Conservation (phyloP, 2,329 filamentous ascomycete species). For the Clonostachys byssicola region DNA sequence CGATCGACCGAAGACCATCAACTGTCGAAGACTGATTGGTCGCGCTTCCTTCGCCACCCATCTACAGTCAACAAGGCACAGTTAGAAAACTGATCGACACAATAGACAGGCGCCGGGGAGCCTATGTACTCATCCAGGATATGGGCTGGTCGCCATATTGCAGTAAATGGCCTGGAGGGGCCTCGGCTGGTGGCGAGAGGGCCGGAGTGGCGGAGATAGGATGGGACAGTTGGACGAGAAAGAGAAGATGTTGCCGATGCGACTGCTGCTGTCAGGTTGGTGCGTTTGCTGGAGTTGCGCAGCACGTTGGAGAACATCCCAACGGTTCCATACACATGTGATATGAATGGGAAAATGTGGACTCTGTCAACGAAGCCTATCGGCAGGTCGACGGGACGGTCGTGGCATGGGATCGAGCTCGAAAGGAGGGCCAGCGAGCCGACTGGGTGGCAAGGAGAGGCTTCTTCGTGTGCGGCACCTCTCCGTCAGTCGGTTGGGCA, state of each 20-base stretch:
- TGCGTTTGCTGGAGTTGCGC: constrained; percentile 37
- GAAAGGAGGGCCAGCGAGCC: neutral
- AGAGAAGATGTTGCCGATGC: neutral
- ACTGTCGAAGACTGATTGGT: constrained; percentile 92
- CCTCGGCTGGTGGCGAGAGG: neutral
- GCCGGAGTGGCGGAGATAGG: too few relatives aligned
- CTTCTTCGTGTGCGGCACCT: too few relatives aligned
- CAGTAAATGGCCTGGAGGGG: constrained; percentile 2
- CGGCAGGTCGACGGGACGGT: constrained; percentile 1
- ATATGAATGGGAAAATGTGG: too few relatives aligned
- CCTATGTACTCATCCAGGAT: constrained; percentile 64
- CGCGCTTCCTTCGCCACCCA: constrained; percentile 91
- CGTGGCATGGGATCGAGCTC: neutral
- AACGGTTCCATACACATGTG: constrained; percentile 23
- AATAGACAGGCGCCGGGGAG: constrained; percentile 2
- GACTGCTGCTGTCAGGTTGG: constrained; percentile 18
- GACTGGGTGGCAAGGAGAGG: neutral
- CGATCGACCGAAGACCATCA: constrained; percentile 95
- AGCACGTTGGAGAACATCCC: constrained; percentile 41
- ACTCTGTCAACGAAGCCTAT: too few relatives aligned
- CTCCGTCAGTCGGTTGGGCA: too few relatives aligned
- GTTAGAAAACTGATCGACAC: neutral
- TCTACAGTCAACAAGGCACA: constrained; percentile 38
- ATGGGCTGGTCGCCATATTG: constrained; percentile 59
- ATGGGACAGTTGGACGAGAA: too few relatives aligned